phyloP scores from a whole-genome alignment of 2,329 filamentous ascomycete species.

The Aspergillus proliferans region DNA sequence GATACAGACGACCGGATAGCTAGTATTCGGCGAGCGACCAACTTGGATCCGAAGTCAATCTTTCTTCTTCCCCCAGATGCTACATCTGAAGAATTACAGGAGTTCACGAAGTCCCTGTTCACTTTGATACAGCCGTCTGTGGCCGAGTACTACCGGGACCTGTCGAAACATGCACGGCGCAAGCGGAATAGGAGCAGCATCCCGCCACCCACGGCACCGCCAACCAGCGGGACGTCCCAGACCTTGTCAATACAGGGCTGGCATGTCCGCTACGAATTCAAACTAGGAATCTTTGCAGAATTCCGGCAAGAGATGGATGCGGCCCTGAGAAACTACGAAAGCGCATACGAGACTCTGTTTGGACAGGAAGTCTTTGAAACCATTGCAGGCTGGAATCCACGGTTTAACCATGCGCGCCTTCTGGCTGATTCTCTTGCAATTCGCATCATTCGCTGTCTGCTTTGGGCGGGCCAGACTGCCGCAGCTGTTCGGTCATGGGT shows the following conservation, averaged over 20 bases:
- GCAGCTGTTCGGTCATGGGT: constrained; percentile 75
- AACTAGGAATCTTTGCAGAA: constrained; percentile 82
- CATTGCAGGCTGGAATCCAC: constrained; percentile 80
- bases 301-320: constrained; percentile 90
- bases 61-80: constrained; percentile 76
- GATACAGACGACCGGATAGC: constrained; percentile 71
- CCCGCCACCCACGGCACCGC: constrained; percentile 74
- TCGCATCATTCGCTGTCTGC: constrained; percentile 71
- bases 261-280: constrained; percentile 93
- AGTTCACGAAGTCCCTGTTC: constrained; percentile 68
- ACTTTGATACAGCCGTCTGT: constrained; percentile 65
- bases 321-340: constrained; percentile 77
- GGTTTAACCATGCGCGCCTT: constrained; percentile 89
- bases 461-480: constrained; percentile 75
- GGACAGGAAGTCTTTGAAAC: constrained; percentile 78
- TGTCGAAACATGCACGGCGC: constrained; percentile 84
- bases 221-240: constrained; percentile 76
- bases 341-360: constrained; percentile 77
- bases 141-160: constrained; percentile 86
- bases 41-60: constrained; percentile 74
- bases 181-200: constrained; percentile 75
- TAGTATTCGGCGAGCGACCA: constrained; percentile 70
- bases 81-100: constrained; percentile 63
- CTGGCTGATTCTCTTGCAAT: constrained; percentile 76
- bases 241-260: constrained; percentile 79